Conservation (phyloP, 2,329 filamentous ascomycete species). For the Calonectria pseudoturangicola region DNA sequence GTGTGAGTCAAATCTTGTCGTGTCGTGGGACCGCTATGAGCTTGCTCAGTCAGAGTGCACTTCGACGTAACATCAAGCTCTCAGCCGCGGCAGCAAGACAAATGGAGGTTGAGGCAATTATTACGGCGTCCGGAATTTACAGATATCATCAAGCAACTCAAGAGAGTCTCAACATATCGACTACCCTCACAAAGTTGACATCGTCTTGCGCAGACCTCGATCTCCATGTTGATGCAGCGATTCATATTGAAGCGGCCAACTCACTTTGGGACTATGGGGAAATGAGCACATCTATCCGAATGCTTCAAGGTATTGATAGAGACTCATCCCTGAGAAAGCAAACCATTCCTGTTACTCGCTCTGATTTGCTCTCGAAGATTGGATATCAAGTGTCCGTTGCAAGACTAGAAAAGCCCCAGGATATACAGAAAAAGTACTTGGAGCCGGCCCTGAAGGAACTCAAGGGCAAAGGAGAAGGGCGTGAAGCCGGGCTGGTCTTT, state of each 20-base stretch:
- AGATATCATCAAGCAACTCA: constrained; percentile 88
- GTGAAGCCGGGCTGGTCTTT: constrained; percentile 90
- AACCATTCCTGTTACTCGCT: constrained; percentile 81
- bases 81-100: constrained; percentile 79
- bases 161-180: constrained; percentile 90
- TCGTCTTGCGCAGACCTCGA: constrained; percentile 80
- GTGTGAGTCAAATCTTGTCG: constrained; percentile 87
- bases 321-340: constrained; percentile 79
- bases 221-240: constrained; percentile 84
- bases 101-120: constrained; percentile 84
- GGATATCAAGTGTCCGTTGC: constrained; percentile 93
- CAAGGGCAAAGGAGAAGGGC: constrained; percentile 78
- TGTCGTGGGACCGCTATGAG: constrained; percentile 89
- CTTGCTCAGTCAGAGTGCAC: constrained; percentile 82
- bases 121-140: constrained; percentile 84
- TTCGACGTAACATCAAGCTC: constrained; percentile 77
- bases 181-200: constrained; percentile 87
- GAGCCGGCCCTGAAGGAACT: constrained; percentile 89
- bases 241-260: constrained; percentile 88
- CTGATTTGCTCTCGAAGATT: constrained; percentile 89
- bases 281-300: constrained; percentile 89
- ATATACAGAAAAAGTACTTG: constrained; percentile 91
- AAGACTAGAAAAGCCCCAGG: constrained; percentile 91
- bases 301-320: constrained; percentile 84
- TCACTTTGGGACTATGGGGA: constrained; percentile 97